phyloP scores from a whole-genome alignment of 345 rosid genomes.

The Eucalyptus marginata region DNA sequence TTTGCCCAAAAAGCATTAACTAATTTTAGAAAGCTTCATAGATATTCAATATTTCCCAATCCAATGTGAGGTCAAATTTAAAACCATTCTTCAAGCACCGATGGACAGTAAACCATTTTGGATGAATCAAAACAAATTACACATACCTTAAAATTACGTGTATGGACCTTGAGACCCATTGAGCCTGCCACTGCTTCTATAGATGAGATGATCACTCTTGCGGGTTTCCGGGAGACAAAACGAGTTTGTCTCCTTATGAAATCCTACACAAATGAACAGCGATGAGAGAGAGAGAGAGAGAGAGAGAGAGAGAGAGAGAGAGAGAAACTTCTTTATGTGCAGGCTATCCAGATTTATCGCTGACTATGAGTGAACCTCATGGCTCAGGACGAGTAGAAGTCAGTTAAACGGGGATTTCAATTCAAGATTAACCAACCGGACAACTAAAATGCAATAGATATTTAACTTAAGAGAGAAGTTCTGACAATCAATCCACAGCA shows the following conservation, averaged over 20 bases:
- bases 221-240: constrained; percentile 59
- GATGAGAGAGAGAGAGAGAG: neutral
- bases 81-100: neutral
- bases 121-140: neutral
- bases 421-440: neutral
- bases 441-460: neutral
- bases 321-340: neutral
- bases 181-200: constrained; percentile 63
- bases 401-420: neutral
- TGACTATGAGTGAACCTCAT: neutral
- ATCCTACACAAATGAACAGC: constrained; percentile 31
- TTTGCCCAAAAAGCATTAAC: neutral
- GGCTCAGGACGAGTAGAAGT: neutral
- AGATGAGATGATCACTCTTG: constrained; percentile 49
- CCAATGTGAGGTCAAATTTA: neutral
- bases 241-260: constrained; percentile 69
- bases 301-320: neutral
- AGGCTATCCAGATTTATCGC: neutral
- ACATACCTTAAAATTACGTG: constrained; percentile 68
- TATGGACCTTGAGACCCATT: constrained; percentile 54
- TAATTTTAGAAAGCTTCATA: neutral
- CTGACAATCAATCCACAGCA: neutral
- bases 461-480: neutral
- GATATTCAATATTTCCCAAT: neutral
- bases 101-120: neutral